Base-by-base conservation (phyloP, 2,329 filamentous ascomycete species). In the Ceratocystis smalleyi region DNA sequence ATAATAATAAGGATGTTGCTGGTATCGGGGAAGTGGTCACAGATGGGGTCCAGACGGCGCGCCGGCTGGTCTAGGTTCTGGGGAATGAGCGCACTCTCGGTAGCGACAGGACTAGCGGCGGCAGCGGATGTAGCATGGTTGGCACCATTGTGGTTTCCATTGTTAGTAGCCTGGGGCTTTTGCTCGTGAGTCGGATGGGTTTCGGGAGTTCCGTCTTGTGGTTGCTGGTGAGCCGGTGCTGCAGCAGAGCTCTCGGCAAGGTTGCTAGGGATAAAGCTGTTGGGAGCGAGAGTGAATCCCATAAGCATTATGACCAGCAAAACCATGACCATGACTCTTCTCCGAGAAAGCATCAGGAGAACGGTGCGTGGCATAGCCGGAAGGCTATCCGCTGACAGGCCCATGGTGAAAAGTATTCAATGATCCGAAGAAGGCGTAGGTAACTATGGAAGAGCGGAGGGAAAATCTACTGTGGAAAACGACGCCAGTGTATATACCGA, bases 1-100 rank as follows among this genome's bases (percentile, higher is more conserved):
- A 84, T 77, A 59, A 83, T 72, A 30, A 83, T 72, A 32, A 79
- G 72, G 43, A 80, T 73, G 67, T 76, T 75, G 55, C 76, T 76
- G 10, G 75, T 76, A 64, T 78, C 74, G 10, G 77, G 76, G 59
- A 79, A 76, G 59, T 68, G 67, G 24, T 71, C 72, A 70, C 76
- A 77, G 4, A 71, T 62, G 54, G 71, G 69, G 47, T 73, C 71
- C 59, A 64, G 65, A 30, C 64, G 67, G 6, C 63, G 68, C 63
- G 65, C 69, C 2, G 68, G 68, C 59, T 66, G 65, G 54, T 66
- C 65, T 5, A 66, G 51, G 7, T 62, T 66, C 27, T 61, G 47
- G 15, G 61, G 47, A 12, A 62, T 35, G 2, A 68, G 63, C 35
- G 64, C 15, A 24, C 27, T 35, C 22, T 40, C 62, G 30, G 45